Evolutionary conservation across 352 stramenopile genomes (phyloP).

Genomic region (Pythium aquatile): DNA sequence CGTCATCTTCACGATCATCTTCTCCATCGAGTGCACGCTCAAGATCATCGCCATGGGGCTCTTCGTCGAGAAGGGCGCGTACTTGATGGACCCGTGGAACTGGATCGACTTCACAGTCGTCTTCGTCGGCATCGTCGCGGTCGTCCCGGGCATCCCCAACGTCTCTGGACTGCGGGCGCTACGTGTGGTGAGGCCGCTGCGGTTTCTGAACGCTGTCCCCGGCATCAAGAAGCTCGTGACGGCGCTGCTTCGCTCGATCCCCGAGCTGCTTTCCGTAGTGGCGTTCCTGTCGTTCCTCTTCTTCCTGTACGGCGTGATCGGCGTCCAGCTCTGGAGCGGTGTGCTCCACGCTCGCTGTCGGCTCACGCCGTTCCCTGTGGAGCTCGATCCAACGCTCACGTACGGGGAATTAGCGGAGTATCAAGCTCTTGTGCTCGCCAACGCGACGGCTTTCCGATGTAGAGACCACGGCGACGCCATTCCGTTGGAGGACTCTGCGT

Average conservation of each 20-base stretch:
- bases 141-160: constrained; percentile 43
- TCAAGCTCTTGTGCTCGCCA: constrained; percentile 32
- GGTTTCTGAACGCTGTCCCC: constrained; percentile 49
- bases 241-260: constrained; percentile 49
- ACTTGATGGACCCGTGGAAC: constrained; percentile 87
- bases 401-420: constrained; percentile 35
- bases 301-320: constrained; percentile 72
- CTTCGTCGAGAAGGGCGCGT: constrained; percentile 52
- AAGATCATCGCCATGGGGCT: constrained; percentile 90
- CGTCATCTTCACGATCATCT: constrained; percentile 54
- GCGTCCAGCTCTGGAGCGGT: constrained; percentile 77
- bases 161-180: constrained; percentile 40
- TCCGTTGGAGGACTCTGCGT: constrained; percentile 29
- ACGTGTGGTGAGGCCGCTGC: constrained; percentile 38
- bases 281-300: constrained; percentile 53
- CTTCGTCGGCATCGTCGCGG: constrained; percentile 49
- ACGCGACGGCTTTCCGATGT: constrained; percentile 38
- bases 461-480: constrained; percentile 34
- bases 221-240: constrained; percentile 62
- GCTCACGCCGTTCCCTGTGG: constrained; percentile 63
- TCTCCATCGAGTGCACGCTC: constrained; percentile 80
- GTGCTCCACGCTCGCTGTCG: constrained; percentile 64
- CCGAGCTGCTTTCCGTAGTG: constrained; percentile 47
- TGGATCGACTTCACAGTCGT: constrained; percentile 90
- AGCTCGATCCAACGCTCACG: constrained; percentile 37